A percentile compares a stretch with the other conserved stretches of the same genome.
Evolutionary conservation across 805 yeast species (phyloP).

Genomic region (Naumovozyma baii): DNA sequence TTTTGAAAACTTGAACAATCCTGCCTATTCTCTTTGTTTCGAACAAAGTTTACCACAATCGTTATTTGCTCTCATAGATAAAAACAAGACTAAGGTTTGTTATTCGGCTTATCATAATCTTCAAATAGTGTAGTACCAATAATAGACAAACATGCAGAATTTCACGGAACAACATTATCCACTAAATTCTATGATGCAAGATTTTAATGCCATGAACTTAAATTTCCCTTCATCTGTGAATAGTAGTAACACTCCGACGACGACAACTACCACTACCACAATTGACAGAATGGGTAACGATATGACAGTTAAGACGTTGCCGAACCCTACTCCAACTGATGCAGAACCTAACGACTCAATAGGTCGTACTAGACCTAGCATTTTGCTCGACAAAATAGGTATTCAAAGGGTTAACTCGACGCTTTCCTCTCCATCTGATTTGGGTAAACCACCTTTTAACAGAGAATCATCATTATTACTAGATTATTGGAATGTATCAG

Average conservation of each 20-base stretch:
- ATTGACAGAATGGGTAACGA: background rate
- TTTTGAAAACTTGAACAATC: no score
- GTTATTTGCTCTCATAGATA: no score
- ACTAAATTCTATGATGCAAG: slow-evolving; percentile 10
- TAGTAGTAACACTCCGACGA: background rate
- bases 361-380: slow-evolving; percentile 6
- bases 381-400: slow-evolving; percentile 17
- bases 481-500: background rate
- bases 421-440: slow-evolving; percentile 1
- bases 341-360: no score
- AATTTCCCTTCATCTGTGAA: background rate
- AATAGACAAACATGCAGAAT: background rate
- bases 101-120: no score
- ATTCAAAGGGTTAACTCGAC: slow-evolving; percentile 17
- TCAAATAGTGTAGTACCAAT: no score
- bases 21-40: no score
- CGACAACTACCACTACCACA: background rate
- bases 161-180: slow-evolving; percentile 9
- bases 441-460: background rate
- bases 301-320: background rate
- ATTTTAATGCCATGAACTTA: background rate
- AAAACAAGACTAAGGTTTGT: no score
- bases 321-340: no score
- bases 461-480: background rate
- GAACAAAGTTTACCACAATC: no score